Conservation (phyloP, 768 basidiomycete genomes). For the Phlebiopsis gigantea region DNA sequence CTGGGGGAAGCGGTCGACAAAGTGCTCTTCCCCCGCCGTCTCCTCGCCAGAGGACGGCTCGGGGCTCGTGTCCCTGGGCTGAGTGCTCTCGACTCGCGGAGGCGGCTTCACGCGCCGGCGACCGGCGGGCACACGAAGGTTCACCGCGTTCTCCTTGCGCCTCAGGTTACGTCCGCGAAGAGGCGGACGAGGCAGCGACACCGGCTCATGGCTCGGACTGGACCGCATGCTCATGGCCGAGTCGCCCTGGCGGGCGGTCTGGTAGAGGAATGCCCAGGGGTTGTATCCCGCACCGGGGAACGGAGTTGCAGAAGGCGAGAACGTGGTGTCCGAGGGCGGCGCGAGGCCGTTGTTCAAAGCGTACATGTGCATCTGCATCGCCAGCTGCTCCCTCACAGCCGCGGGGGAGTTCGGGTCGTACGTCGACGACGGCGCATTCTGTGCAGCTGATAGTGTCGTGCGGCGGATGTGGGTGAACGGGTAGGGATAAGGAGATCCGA, state of each 20-base stretch:
- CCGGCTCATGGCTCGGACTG: conserved; percentile 66
- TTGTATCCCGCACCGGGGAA: conserved; percentile 61
- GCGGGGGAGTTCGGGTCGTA: conserved; percentile 40
- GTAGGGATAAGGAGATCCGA: conserved; percentile 75
- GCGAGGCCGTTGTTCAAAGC: conserved; percentile 63
- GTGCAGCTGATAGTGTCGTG: conserved; percentile 32
- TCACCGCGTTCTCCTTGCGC: conserved; percentile 36
- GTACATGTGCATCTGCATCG: conserved; percentile 73
- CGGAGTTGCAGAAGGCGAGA: conserved; percentile 72
- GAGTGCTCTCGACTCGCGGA: conserved; percentile 77
- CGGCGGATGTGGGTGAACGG: conserved; percentile 72
- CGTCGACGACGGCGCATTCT: conserved; percentile 28
- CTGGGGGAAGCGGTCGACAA: conserved; percentile 18
- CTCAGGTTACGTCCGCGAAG: conserved; percentile 41
- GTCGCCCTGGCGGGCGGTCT: conserved; percentile 17
- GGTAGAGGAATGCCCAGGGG: conserved; percentile 68
- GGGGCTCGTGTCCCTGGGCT: conserved; percentile 76
- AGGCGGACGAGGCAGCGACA: conserved; percentile 47
- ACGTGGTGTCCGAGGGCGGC: conserved; percentile 64
- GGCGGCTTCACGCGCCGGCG: conserved; percentile 50
- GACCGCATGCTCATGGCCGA: conserved; percentile 59
- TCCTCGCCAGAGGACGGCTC: conserved; percentile 76
- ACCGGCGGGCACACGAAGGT: conserved; percentile 25
- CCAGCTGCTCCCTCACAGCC: conserved; percentile 64
- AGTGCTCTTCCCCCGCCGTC: conserved; percentile 61